Evolutionary conservation across 257 asterid genomes (phyloP), one percentile per base, ranked within the genome.

Genomic region (Nemophila menziesii): DNA sequence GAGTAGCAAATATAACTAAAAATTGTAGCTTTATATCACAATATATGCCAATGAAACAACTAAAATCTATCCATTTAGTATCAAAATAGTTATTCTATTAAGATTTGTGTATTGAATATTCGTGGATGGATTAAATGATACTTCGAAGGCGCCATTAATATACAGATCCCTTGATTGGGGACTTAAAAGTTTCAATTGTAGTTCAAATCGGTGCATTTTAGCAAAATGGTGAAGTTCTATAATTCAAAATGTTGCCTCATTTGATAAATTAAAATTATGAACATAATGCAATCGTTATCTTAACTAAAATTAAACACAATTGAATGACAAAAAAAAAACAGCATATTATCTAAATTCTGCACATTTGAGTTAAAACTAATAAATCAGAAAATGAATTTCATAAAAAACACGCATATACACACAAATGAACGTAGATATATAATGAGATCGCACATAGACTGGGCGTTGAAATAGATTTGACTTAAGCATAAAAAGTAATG

Each of bases 381-480:
- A 26, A 26, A 26, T 26, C 5, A 26, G 10, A 4, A 26, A 26
- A 4, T 26, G 5, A 5, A 26, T 4, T 26, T 26, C 36, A 29
- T 13, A 9, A 14, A 39, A 17, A 2, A 40, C 17, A 11, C 23
- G 2, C 20, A 40, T 23, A 8, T 8, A 4, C 1, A 17, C 3
- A 4, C 10, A 11, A 16, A 1, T 8, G 4, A 8, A 1, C 11
- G 11, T 6, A 0, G 4, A 40, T 16, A 16, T 18, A 19, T 15
- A 43, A 5, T 4, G 11, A 44, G 4, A 22, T 12, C n/a, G 36
- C 3, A 36, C 9, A 47, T 39, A 21, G 52, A 58, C 45, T 42
- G 41, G 17, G 24, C 19, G 58, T 38, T 22, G 67, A 62, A 54
- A 27, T 37, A 39, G 38, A 46, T 38, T 66, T 63, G 64, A 66